A percentile compares a stretch with the other conserved stretches of the same genome.
These are phyloP conservation scores for Murraya koenigii DNA, from an alignment of 345 rosid species.

Conservation along the genomic window DNA sequence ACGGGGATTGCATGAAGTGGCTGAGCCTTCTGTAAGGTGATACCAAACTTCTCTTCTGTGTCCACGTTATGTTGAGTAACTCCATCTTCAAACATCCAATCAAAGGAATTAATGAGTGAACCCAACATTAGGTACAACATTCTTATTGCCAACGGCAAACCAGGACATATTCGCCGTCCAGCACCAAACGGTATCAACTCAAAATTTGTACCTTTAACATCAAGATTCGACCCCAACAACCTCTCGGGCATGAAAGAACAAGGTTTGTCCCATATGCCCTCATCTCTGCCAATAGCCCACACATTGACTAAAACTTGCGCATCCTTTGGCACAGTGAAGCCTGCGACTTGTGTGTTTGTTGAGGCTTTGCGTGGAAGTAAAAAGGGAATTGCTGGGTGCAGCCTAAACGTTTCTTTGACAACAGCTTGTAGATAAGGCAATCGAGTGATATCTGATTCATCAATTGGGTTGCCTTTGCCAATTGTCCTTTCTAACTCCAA, in stretches of 20 bases:
- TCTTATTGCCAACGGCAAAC: slow-evolving; percentile 39
- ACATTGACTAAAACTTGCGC: slow-evolving; percentile 45
- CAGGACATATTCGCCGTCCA: slow-evolving; percentile 49
- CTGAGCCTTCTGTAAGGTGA: slow-evolving; percentile 30
- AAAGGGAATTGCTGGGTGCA: slow-evolving; percentile 44
- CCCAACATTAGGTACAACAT: slow-evolving; percentile 40
- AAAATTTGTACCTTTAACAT: slow-evolving; percentile 31
- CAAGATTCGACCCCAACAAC: slow-evolving; percentile 37
- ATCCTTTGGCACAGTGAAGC: slow-evolving; percentile 36
- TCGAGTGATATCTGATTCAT: slow-evolving; percentile 33
- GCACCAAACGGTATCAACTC: slow-evolving; percentile 44
- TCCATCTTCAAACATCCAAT: slow-evolving; percentile 38
- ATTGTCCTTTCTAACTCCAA: slow-evolving; percentile 29
- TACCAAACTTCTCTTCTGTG: slow-evolving; percentile 44
- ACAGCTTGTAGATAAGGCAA: slow-evolving; percentile 48
- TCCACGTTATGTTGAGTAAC: slow-evolving; percentile 20
- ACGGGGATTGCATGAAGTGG: slow-evolving; percentile 34
- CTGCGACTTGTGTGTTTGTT: slow-evolving; percentile 22
- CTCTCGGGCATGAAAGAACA: slow-evolving; percentile 38
- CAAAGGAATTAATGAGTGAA: slow-evolving; percentile 39
- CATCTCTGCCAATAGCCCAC: slow-evolving; percentile 53
- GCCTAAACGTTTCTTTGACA: slow-evolving; percentile 46
- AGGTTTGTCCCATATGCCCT: slow-evolving; percentile 35
- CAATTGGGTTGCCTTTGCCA: slow-evolving; percentile 26
- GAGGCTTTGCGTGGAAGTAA: slow-evolving; percentile 41